Conservation (phyloP, 768 basidiomycete species). For the Collybiopsis luxurians region DNA sequence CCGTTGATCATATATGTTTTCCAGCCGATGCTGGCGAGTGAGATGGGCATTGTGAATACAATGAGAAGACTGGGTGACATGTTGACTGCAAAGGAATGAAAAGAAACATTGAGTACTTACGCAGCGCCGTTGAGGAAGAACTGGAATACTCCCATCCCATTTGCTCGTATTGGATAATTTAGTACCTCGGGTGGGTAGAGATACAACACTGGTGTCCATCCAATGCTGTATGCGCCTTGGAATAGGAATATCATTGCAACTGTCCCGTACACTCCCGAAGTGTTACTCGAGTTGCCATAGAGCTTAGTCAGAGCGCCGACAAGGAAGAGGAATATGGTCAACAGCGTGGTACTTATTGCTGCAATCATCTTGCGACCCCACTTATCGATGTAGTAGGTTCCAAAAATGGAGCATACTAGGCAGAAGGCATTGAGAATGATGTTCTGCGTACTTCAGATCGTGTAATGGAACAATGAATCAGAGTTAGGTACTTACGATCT, state of each 20-base stretch:
- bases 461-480: not conserved
- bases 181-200: conserved; percentile 19
- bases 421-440: conserved; percentile 22
- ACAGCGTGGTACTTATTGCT: conserved; percentile 15
- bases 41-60: conserved; percentile 20
- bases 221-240: conserved; percentile 20
- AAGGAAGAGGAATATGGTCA: conserved; percentile 20
- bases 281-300: conserved; percentile 20
- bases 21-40: conserved; percentile 18
- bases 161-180: conserved; percentile 21
- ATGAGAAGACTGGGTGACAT: conserved; percentile 13
- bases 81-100: not conserved
- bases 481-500: conserved; percentile 13
- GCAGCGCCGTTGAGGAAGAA: conserved; percentile 19
- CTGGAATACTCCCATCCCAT: conserved; percentile 19
- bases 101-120: conserved; percentile 3
- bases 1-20: conserved; percentile 23
- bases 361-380: conserved; percentile 20
- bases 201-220: conserved; percentile 21
- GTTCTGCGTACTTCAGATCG: conserved; percentile 11
- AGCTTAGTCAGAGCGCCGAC: conserved; percentile 21
- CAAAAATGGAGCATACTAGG: conserved; percentile 16
- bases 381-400: conserved; percentile 18
- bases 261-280: conserved; percentile 18
- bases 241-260: conserved; percentile 22